Evolutionary conservation across 1,284 basidiomycete genomes (phyloP).

Genomic region (Puccinia brachypodii): DNA sequence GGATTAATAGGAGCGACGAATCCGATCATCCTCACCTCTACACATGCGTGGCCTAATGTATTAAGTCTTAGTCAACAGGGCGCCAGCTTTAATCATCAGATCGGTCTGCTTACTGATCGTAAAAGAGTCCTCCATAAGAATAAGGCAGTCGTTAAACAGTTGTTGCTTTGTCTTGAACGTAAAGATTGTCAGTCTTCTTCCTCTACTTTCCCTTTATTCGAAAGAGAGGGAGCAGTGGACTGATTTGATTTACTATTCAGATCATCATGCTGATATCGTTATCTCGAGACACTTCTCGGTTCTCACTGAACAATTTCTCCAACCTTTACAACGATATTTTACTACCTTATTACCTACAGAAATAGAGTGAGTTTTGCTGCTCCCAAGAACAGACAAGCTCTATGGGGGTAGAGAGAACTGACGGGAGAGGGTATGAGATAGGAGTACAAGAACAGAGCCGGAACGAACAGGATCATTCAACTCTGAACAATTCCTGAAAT

Average conservation of each 20-base stretch:
- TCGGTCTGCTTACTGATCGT: constrained; percentile 35
- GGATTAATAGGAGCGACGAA: constrained; percentile 89
- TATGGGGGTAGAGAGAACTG: not conserved
- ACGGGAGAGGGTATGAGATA: not conserved
- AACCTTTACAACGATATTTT: constrained; percentile 88
- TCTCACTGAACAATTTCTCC: constrained; percentile 82
- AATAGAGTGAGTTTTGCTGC: not conserved
- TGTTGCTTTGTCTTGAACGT: constrained; percentile 21
- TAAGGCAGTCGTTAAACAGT: constrained; percentile 30
- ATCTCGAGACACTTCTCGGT: constrained; percentile 82
- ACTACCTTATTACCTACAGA: constrained; percentile 75
- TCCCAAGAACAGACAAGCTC: not conserved
- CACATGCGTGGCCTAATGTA: constrained; percentile 88
- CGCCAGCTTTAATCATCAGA: not conserved
- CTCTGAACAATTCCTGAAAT: constrained; percentile 72
- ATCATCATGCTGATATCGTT: constrained; percentile 64
- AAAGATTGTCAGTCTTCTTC: constrained; percentile 34
- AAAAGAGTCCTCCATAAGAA: constrained; percentile 39
- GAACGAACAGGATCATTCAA: constrained; percentile 58
- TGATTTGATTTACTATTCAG: not conserved
- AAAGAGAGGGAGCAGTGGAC: constrained; percentile 56
- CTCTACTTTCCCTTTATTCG: not conserved
- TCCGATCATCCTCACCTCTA: constrained; percentile 84
- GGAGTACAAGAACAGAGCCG: not conserved
- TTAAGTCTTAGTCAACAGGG: constrained; percentile 62